Percentiles rank a stretch among this genome's conserved stretches.
phyloP scores from a whole-genome alignment of 2,329 filamentous ascomycete genomes.

The Colletotrichum kahawae region DNA sequence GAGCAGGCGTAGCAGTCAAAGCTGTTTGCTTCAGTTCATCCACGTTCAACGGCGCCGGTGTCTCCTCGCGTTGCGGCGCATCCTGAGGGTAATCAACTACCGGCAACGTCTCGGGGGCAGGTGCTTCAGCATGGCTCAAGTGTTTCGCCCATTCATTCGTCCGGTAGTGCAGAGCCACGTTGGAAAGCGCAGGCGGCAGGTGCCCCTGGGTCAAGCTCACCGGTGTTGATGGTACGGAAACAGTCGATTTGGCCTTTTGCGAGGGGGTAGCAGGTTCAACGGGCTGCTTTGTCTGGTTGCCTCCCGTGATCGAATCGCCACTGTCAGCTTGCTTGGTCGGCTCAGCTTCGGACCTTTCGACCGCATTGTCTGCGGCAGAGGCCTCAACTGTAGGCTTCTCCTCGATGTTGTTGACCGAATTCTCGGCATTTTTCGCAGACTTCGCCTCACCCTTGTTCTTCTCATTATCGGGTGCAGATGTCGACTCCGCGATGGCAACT shows the following conservation, averaged over 20 bases:
- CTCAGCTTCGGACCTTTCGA: slow-evolving; percentile 24
- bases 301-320: slow-evolving; percentile 6
- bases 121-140: slow-evolving; percentile 76
- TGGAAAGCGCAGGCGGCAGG: slow-evolving; percentile 75
- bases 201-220: slow-evolving; percentile 62
- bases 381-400: slow-evolving; percentile 16
- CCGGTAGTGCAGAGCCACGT: slow-evolving; percentile 80
- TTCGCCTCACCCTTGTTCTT: slow-evolving; percentile 8
- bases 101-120: slow-evolving; percentile 67
- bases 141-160: slow-evolving; percentile 98
- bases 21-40: slow-evolving; percentile 70
- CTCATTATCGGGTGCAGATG: not conserved
- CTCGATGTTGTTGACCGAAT: slow-evolving; percentile 31
- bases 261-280: slow-evolving; percentile 25
- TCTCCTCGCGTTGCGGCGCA: slow-evolving; percentile 44
- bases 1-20: slow-evolving; percentile 50
- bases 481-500: not conserved
- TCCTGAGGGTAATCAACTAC: slow-evolving; percentile 45
- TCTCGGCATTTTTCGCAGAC: slow-evolving; percentile 31
- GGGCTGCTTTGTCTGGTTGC: slow-evolving; percentile 1
- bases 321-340: slow-evolving; percentile 26
- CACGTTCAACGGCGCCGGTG: slow-evolving; percentile 65
- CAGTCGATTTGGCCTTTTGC: slow-evolving; percentile 43
- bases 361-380: slow-evolving; percentile 9
- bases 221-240: slow-evolving; percentile 47